Percentiles rank a stretch among this genome's conserved stretches.
Evolutionary conservation across 1,139 yeast genomes (phyloP).

Genomic region (Taphrina flavorubra): DNA sequence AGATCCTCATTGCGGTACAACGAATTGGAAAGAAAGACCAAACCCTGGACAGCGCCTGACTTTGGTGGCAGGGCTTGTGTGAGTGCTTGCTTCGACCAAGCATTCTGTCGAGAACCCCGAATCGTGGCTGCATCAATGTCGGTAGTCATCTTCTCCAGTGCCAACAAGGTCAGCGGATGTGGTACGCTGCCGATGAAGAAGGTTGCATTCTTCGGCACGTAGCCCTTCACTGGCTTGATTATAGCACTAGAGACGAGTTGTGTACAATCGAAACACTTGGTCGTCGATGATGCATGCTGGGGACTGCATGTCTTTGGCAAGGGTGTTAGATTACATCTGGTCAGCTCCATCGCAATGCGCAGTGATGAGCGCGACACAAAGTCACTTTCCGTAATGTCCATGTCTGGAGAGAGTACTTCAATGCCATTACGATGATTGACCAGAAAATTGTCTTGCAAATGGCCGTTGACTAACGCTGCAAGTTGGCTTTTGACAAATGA

Average conservation of each 20-base stretch:
- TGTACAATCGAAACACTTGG: slow-evolving; percentile 19
- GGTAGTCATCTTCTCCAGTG: slow-evolving; percentile 2
- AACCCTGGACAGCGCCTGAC: slow-evolving; percentile 21
- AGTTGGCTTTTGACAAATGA: slow-evolving; percentile 15
- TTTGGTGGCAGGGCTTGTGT: slow-evolving; percentile 2
- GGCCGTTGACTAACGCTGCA: slow-evolving; percentile 25
- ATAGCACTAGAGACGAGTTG: slow-evolving; percentile 24
- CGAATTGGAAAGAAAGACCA: slow-evolving; percentile 27
- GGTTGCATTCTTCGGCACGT: slow-evolving; percentile 20
- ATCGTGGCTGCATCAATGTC: slow-evolving; percentile 15
- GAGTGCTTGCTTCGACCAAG: slow-evolving; percentile 6
- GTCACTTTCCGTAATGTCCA: slow-evolving; percentile 16
- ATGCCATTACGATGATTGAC: slow-evolving; percentile 19
- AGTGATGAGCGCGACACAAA: slow-evolving; percentile 3
- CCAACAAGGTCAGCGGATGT: slow-evolving; percentile 20
- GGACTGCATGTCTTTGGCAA: slow-evolving; percentile 21
- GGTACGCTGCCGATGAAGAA: slow-evolving; percentile 27
- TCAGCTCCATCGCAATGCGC: slow-evolving; percentile 24
- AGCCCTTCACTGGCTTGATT: slow-evolving; percentile 24
- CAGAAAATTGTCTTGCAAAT: slow-evolving; percentile 26
- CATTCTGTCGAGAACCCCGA: slow-evolving; percentile 5
- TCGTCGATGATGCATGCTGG: slow-evolving; percentile 1
- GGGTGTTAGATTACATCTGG: slow-evolving; percentile 26
- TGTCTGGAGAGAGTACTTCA: slow-evolving; percentile 14
- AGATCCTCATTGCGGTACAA: slow-evolving; percentile 13